A percentile compares a stretch with the other conserved stretches of the same genome.
These are phyloP conservation scores for Saccharomycopsis crataegensis DNA, from an alignment of 1,139 yeast species.

Conservation along the genomic window DNA sequence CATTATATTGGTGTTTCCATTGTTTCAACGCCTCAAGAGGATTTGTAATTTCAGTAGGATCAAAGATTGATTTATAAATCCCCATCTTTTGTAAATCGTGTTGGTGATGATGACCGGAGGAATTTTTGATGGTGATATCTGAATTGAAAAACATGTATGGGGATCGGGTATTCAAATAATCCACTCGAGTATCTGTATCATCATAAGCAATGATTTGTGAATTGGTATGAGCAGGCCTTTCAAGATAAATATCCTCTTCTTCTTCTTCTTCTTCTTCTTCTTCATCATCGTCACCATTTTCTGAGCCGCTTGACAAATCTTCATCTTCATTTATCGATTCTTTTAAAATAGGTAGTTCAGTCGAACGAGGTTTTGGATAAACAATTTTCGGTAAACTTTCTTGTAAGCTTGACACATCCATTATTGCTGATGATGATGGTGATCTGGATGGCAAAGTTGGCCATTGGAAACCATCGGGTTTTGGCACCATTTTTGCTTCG, in stretches of 20 bases:
- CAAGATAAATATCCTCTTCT: not conserved
- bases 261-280: no score
- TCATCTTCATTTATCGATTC: slow-evolving; percentile 6
- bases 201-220: slow-evolving; percentile 32
- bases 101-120: slow-evolving; percentile 22
- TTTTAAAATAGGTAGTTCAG: not conserved
- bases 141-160: slow-evolving; percentile 14
- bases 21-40: slow-evolving; percentile 40
- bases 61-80: slow-evolving; percentile 60
- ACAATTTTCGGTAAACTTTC: slow-evolving; percentile 15
- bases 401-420: slow-evolving; percentile 9
- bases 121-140: not conserved
- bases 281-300: slow-evolving; percentile 22
- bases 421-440: not conserved
- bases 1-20: slow-evolving; percentile 23
- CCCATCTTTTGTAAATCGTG: slow-evolving; percentile 47
- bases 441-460: slow-evolving; percentile 3
- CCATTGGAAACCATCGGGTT: slow-evolving; percentile 12
- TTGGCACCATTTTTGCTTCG: slow-evolving; percentile 31
- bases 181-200: slow-evolving; percentile 30
- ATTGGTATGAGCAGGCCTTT: slow-evolving; percentile 21
- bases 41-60: slow-evolving; percentile 29
- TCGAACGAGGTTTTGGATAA: not conserved
- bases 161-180: slow-evolving; percentile 15
- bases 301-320: slow-evolving; percentile 19